Base-by-base conservation (phyloP, 139 green algal species). In the Mesotaenium endlicherianum region DNA sequence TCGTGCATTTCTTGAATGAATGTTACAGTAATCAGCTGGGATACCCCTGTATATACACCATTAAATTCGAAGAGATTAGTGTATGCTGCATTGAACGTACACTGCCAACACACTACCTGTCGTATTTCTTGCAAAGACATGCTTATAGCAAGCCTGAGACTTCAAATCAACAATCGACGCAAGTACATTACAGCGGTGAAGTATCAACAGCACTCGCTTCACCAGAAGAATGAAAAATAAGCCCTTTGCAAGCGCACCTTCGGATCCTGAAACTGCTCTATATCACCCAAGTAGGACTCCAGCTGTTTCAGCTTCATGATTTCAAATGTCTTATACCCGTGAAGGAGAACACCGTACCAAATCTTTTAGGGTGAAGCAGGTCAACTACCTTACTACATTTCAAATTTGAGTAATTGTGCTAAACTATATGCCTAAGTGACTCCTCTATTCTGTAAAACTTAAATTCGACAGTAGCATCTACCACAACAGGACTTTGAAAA, bases 261-360 rank as follows among this genome's bases (percentile, higher is more conserved):
- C 14, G 81, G 81, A 49, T 43, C 26, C 44, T 76, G n/a, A 87
- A 87, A 87, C 81, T 75, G 71, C 76, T 83, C n/a, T 17, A 87
- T 31, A 38, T 80, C 72, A 30, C 53, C 75, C 45, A 87, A n/a
- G 1, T 69, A n/a, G n/a, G 75, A 53, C 74, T 87, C 74, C 47
- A 87, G 50, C 75, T 87, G 81, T n/a, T 87, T 87, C 44, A 87
- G 81, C 76, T 87, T 87, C 75, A 87, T 77, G n/a, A n/a, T n/a
- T n/a, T n/a, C n/a, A n/a, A n/a, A n/a, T n/a, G n/a, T n/a, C n/a
- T n/a, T n/a, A n/a, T n/a, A n/a, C n/a, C n/a, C n/a, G n/a, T n/a
- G n/a, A n/a, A n/a, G n/a, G n/a, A n/a, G n/a, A n/a, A n/a, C n/a
- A n/a, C n/a, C n/a, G n/a, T n/a, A n/a, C n/a, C n/a, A n/a, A n/a